Evolutionary conservation across 106 monocot species (phyloP).

Genomic region (Acorus calamus): DNA sequence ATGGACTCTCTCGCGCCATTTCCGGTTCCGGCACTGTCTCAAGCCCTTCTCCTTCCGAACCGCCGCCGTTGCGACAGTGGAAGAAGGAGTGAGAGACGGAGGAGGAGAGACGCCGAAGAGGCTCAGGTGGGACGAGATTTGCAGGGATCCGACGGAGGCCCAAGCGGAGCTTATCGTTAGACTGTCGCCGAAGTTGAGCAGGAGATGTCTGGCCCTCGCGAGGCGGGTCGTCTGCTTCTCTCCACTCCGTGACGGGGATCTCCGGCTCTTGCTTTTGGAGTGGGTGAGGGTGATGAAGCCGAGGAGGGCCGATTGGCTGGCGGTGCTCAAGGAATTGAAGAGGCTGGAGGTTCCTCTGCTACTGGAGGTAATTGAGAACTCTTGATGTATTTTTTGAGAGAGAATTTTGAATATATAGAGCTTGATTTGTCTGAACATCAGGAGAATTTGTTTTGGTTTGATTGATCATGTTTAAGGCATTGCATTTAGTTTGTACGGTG

Average conservation of each 20-base stretch:
- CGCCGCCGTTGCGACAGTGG: no score
- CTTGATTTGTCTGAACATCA: not conserved
- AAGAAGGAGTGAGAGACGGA: no score
- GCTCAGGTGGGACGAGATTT: no score
- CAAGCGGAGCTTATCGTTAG: no score
- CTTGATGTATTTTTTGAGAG: not conserved
- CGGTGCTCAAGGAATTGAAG: slow-evolving; percentile 64
- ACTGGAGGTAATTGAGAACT: slow-evolving; percentile 37
- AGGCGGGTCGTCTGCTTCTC: slow-evolving; percentile 62
- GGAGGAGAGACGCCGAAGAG: no score
- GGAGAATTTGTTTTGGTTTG: no score
- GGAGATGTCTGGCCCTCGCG: slow-evolving; percentile 77
- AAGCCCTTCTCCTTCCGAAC: no score
- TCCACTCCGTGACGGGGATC: slow-evolving; percentile 23
- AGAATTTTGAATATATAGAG: not conserved
- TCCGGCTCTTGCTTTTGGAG: slow-evolving; percentile 38
- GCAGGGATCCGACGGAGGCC: no score
- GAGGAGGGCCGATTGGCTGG: slow-evolving; percentile 75
- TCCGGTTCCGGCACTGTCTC: no score
- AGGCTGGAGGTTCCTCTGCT: slow-evolving; percentile 35
- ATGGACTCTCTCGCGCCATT: no score
- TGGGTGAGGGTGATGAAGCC: slow-evolving; percentile 86
- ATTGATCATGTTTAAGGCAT: no score
- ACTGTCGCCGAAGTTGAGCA: slow-evolving; percentile 36
- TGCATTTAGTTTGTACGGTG: no score